Evolutionary conservation across 2,329 filamentous ascomycete species (phyloP).

Genomic region (Fusarium nurragi): DNA sequence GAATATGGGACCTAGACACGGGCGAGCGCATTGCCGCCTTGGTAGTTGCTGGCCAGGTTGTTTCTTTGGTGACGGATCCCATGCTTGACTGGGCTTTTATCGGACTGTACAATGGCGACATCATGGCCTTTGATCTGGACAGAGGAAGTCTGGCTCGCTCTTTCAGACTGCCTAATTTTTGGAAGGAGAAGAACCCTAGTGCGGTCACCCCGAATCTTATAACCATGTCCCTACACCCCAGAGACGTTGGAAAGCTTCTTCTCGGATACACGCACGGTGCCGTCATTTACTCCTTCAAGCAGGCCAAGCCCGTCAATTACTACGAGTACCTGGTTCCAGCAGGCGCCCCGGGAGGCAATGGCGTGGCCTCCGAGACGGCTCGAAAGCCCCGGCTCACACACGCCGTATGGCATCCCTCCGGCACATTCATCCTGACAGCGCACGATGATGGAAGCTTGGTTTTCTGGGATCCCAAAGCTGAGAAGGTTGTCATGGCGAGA

Average conservation of each 20-base stretch:
- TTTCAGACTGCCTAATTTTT: conserved; percentile 88
- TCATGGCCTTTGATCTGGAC: conserved; percentile 94
- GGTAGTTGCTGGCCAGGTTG: conserved; percentile 79
- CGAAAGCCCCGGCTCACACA: conserved; percentile 81
- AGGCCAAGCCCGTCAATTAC: conserved; percentile 79
- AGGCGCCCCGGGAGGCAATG: conserved; percentile 86
- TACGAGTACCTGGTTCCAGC: conserved; percentile 84
- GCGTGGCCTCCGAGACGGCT: conserved; percentile 66
- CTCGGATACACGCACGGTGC: conserved; percentile 92
- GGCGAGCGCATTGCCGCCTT: conserved; percentile 74
- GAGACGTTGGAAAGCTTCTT: conserved; percentile 89
- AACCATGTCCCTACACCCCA: conserved; percentile 84
- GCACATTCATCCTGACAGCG: conserved; percentile 85
- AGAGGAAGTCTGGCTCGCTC: conserved; percentile 73
- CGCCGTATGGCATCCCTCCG: conserved; percentile 93
- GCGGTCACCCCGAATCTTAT: conserved; percentile 71
- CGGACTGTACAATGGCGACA: conserved; percentile 82
- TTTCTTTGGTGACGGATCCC: conserved; percentile 81
- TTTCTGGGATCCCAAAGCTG: conserved; percentile 94
- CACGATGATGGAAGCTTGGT: conserved; percentile 93
- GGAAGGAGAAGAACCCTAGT: conserved; percentile 76
- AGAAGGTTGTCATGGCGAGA: conserved; percentile 82
- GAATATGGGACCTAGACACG: conserved; percentile 81
- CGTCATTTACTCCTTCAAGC: conserved; percentile 93
- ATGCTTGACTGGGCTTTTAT: conserved; percentile 94